A percentile compares a stretch with the other conserved stretches of the same genome.
phyloP scores from a whole-genome alignment of 192 early-diverging fungal genomes.

The Pilaira anomala region DNA sequence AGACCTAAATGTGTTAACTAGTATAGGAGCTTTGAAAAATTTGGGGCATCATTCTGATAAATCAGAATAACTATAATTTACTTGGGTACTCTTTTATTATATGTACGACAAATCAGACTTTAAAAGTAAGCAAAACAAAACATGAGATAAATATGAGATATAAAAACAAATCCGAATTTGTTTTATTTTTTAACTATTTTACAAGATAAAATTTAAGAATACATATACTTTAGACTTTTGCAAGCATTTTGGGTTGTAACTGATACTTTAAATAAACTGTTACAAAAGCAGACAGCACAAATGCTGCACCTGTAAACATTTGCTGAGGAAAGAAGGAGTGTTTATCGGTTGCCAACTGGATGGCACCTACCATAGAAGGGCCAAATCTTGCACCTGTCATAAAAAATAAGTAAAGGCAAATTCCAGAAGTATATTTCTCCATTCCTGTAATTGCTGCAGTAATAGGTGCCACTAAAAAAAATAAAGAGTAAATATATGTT shows the following conservation, averaged over 20 bases:
- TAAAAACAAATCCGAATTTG: too few species aligned
- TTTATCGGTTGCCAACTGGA: conserved; percentile 27
- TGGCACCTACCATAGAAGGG: conserved; percentile 29
- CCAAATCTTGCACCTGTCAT: conserved; percentile 28
- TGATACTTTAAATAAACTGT: conserved; percentile 10
- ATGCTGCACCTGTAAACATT: conserved; percentile 37
- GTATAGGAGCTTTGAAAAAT: too few species aligned
- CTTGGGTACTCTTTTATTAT: too few species aligned
- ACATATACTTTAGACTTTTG: conserved; percentile 2
- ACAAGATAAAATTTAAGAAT: too few species aligned
- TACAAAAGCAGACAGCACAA: conserved; percentile 5
- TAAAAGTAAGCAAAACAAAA: too few species aligned
- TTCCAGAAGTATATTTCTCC: conserved; percentile 24
- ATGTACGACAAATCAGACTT: too few species aligned
- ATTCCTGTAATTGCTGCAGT: conserved; percentile 16
- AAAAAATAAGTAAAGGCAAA: conserved; percentile 22
- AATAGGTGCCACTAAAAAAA: conserved; percentile 33
- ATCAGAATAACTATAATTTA: too few species aligned
- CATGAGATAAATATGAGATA: too few species aligned
- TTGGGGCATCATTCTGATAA: too few species aligned
- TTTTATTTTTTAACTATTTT: too few species aligned
- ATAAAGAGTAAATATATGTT: conserved; percentile 23
- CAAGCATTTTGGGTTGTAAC: not conserved
- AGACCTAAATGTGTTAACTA: too few species aligned
- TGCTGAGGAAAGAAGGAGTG: conserved; percentile 34